Conservation (phyloP, 805 yeast genomes). For the Alloascoidea hylecoeti region DNA sequence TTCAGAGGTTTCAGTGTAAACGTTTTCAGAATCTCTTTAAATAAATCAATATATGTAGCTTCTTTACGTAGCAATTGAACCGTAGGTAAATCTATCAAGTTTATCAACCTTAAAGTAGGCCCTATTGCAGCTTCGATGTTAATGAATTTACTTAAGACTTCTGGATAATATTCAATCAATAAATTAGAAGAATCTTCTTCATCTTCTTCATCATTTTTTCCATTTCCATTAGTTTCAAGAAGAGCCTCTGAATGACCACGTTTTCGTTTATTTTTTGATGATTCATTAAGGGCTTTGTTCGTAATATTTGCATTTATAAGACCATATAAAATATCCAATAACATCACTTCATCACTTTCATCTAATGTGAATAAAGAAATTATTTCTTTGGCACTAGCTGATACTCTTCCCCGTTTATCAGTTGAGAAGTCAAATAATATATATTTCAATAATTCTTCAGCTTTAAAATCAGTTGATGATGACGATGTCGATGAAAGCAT, state of each 20-base stretch:
- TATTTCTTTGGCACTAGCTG: not conserved
- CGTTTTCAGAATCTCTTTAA: slow-evolving; percentile 5
- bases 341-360: slow-evolving; percentile 2
- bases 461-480: slow-evolving; percentile 9
- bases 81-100: slow-evolving; percentile 10
- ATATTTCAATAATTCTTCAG: slow-evolving; percentile 27
- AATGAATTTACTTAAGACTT: slow-evolving; percentile 12
- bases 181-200: slow-evolving; percentile 4
- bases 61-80: slow-evolving; percentile 10
- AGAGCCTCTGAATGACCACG: slow-evolving; percentile 7
- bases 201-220: slow-evolving; percentile 1
- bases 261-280: slow-evolving; percentile 5
- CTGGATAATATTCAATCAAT: slow-evolving; percentile 9
- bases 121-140: slow-evolving; percentile 10
- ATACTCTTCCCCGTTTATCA: not conserved
- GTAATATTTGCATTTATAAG: slow-evolving; percentile 17
- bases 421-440: slow-evolving; percentile 30
- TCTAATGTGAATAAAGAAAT: slow-evolving; percentile 1
- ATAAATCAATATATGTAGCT: slow-evolving; percentile 11
- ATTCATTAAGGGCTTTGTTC: slow-evolving; percentile 10
- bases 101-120: slow-evolving; percentile 9
- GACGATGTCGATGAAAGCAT: not conserved
- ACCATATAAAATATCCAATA: slow-evolving; percentile 11
- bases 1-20: not conserved
- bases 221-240: not conserved